These are phyloP conservation scores for Tricholoma saponaceum DNA, from an alignment of 768 basidiomycete genomes.

Conservation along the genomic window DNA sequence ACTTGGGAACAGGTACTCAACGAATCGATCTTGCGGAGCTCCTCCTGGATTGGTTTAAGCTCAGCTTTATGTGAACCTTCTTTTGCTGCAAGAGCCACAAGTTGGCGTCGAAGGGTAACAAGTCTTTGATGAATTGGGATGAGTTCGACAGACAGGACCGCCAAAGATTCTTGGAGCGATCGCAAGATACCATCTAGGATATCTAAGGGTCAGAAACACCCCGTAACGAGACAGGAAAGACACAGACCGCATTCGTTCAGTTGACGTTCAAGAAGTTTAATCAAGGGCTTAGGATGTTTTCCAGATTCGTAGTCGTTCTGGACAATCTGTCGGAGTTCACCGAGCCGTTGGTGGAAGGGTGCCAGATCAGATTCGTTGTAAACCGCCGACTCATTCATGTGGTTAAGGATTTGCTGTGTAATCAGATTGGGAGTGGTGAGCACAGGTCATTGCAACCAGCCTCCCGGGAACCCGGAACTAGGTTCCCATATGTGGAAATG, in stretches of 20 bases:
- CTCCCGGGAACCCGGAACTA: neutral
- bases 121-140: slow-evolving; percentile 88
- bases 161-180: slow-evolving; percentile 78
- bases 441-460: slow-evolving; percentile 5
- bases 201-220: slow-evolving; percentile 24
- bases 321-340: slow-evolving; percentile 82
- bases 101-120: slow-evolving; percentile 81
- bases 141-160: slow-evolving; percentile 86
- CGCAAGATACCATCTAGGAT: slow-evolving; percentile 60
- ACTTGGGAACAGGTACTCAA: slow-evolving; percentile 56
- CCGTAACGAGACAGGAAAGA: slow-evolving; percentile 1
- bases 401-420: slow-evolving; percentile 83
- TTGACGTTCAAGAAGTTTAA: slow-evolving; percentile 85
- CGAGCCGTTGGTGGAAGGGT: slow-evolving; percentile 81
- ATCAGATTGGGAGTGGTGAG: slow-evolving; percentile 16
- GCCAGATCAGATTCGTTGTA: slow-evolving; percentile 90
- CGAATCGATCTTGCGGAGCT: slow-evolving; percentile 94
- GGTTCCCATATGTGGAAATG: neutral
- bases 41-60: slow-evolving; percentile 86
- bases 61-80: slow-evolving; percentile 82
- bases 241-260: slow-evolving; percentile 86
- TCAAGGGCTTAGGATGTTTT: slow-evolving; percentile 83
- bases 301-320: slow-evolving; percentile 76
- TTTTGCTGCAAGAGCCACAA: slow-evolving; percentile 85
- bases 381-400: slow-evolving; percentile 93